Percentiles rank a stretch among this genome's conserved stretches.
Conservation (phyloP, 768 basidiomycete species). For the Leccinum obscurum region DNA sequence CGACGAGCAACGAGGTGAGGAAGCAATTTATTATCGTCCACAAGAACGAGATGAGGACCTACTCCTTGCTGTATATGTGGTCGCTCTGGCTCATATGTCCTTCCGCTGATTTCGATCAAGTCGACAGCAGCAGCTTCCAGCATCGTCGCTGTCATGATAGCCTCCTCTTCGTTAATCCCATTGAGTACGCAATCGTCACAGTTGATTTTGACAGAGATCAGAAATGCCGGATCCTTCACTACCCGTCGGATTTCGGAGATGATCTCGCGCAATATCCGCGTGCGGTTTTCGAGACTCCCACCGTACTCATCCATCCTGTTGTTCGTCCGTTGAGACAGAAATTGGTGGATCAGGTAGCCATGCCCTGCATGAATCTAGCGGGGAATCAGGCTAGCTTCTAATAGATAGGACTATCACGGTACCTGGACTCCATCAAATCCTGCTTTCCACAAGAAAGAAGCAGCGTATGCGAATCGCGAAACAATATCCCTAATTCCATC, state of each 20-base stretch:
- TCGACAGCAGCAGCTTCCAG: constrained; percentile 39
- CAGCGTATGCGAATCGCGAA: constrained; percentile 51
- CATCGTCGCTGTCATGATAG: constrained; percentile 27
- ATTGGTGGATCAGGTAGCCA: constrained; percentile 48
- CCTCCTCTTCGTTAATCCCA: constrained; percentile 37
- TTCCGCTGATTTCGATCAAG: constrained; percentile 44
- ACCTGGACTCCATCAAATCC: constrained; percentile 71
- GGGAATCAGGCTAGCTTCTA: background rate
- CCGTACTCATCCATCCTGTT: constrained; percentile 57
- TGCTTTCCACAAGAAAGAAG: constrained; percentile 51
- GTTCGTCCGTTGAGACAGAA: constrained; percentile 45
- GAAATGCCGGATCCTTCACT: constrained; percentile 33
- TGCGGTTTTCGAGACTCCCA: constrained; percentile 51
- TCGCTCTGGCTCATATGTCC: constrained; percentile 33
- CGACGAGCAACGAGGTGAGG: background rate
- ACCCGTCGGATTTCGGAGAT: constrained; percentile 43
- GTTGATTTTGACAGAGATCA: constrained; percentile 38
- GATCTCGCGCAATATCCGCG: constrained; percentile 49
- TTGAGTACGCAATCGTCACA: constrained; percentile 27
- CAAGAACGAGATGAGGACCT: background rate
- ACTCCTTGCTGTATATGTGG: constrained; percentile 12
- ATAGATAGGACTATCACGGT: background rate
- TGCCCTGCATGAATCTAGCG: constrained; percentile 44
- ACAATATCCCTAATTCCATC: constrained; percentile 53
- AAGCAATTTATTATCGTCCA: background rate